Evolutionary conservation across 495 filamentous ascomycete genomes (phyloP).

Genomic region (Aspergillus avenaceus): DNA sequence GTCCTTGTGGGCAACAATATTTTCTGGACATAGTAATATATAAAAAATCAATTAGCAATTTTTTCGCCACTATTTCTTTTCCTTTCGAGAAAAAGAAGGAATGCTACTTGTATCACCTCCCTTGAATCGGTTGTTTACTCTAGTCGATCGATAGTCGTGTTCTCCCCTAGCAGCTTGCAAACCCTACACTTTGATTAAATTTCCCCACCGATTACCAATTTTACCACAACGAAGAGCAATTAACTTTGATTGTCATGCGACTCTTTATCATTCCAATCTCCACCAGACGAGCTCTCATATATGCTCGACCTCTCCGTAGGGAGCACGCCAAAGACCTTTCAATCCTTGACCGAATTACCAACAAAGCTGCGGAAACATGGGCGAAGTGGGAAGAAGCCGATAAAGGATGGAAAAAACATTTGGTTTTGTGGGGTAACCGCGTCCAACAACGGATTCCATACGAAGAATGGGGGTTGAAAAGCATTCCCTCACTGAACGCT

Average conservation of each 20-base stretch:
- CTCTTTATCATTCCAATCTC: constrained; percentile 95
- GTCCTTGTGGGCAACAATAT: no score
- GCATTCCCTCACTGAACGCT: constrained; percentile 77
- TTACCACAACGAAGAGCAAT: not conserved
- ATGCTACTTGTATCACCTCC: constrained; percentile 16
- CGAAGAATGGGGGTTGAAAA: constrained; percentile 97
- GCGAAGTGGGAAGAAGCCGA: constrained; percentile 80
- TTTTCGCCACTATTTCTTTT: no score
- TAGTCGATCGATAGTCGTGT: constrained; percentile 19
- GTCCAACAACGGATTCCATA: constrained; percentile 83
- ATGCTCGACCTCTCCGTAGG: constrained; percentile 69
- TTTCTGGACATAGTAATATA: no score
- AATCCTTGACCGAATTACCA: constrained; percentile 58
- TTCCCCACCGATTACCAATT: not conserved
- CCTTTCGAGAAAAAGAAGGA: constrained; percentile 9
- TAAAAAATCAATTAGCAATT: no score
- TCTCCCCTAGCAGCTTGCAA: constrained; percentile 9
- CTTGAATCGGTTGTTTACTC: constrained; percentile 12
- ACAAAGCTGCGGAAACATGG: constrained; percentile 72
- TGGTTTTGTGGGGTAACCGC: constrained; percentile 82
- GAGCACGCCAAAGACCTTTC: constrained; percentile 46
- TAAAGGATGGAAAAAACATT: constrained; percentile 77
- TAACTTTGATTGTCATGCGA: constrained; percentile 59
- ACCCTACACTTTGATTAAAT: constrained; percentile 2
- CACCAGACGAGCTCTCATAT: constrained; percentile 84